Conservation (phyloP, 2,329 filamentous ascomycete genomes). For the Trichoderma koningiopsis region DNA sequence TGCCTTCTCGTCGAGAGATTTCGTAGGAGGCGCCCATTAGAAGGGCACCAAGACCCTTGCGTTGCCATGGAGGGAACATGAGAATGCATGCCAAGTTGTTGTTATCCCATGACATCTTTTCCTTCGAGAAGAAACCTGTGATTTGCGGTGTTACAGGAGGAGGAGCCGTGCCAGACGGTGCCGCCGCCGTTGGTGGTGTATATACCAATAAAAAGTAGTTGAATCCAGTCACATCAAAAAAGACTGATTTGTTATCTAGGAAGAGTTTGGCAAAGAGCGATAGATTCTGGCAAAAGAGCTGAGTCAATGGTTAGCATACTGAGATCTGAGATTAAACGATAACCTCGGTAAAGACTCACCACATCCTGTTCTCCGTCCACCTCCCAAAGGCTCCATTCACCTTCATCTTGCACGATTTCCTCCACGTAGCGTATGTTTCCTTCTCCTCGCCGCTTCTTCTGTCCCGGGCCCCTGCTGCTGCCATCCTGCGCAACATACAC, state of each 20-base stretch:
- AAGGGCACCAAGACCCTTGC: slow-evolving; percentile 81
- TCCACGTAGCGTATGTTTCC: slow-evolving; percentile 44
- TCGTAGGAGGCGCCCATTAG: slow-evolving; percentile 95
- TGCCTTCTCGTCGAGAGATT: slow-evolving; percentile 78
- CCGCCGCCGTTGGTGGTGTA: slow-evolving; percentile 48
- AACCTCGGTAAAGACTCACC: slow-evolving; percentile 46
- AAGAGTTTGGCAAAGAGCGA: slow-evolving; percentile 97
- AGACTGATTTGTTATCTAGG: slow-evolving; percentile 96
- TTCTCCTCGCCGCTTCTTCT: slow-evolving; percentile 44
- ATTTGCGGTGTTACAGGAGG: slow-evolving; percentile 48
- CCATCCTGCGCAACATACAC: slow-evolving; percentile 42
- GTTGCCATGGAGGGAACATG: slow-evolving; percentile 93
- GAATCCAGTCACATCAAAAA: slow-evolving; percentile 94
- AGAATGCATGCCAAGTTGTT: slow-evolving; percentile 97
- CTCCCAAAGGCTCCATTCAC: slow-evolving; percentile 85
- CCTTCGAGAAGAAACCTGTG: slow-evolving; percentile 97
- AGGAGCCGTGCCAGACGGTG: slow-evolving; percentile 21
- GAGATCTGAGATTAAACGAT: neutral
- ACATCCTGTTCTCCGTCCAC: slow-evolving; percentile 87
- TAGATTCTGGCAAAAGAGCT: slow-evolving; percentile 91
- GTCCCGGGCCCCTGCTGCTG: slow-evolving; percentile 35
- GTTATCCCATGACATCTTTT: slow-evolving; percentile 98
- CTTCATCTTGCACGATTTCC: slow-evolving; percentile 57
- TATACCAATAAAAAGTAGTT: slow-evolving; percentile 92
- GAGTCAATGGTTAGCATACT: slow-evolving; percentile 21